Evolutionary conservation across 2,329 filamentous ascomycete species (phyloP).

Genomic region (Aspergillus proliferans): DNA sequence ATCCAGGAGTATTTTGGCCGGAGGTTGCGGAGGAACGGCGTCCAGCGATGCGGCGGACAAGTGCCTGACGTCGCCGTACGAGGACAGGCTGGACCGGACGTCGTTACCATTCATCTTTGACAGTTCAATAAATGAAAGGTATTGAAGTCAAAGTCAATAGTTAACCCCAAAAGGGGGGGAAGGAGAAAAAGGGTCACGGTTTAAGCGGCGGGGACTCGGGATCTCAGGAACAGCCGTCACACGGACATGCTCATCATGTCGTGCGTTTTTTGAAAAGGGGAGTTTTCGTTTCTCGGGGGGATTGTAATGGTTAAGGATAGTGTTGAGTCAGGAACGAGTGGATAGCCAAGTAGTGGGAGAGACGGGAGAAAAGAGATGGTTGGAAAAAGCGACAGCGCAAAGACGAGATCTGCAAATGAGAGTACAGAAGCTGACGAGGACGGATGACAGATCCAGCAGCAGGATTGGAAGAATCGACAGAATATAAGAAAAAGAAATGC

Average conservation of each 20-base stretch:
- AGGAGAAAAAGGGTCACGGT: slow-evolving; percentile 4
- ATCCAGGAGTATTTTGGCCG: slow-evolving; percentile 48
- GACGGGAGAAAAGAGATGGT: slow-evolving; percentile 1
- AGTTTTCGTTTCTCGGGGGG: too few species aligned
- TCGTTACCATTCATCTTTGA: slow-evolving; percentile 30
- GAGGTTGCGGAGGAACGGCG: slow-evolving; percentile 22
- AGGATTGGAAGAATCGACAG: not conserved
- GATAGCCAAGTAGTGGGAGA: not conserved
- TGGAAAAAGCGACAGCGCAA: slow-evolving; percentile 1
- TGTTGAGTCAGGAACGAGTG: not conserved
- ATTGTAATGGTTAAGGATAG: not conserved
- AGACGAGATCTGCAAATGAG: not conserved
- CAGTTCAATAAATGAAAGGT: slow-evolving; percentile 3
- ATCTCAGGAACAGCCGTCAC: slow-evolving; percentile 12
- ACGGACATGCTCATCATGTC: slow-evolving; percentile 8
- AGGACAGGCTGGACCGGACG: slow-evolving; percentile 35
- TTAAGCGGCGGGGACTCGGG: slow-evolving; percentile 3
- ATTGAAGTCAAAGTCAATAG: not conserved
- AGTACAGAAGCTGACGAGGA: not conserved
- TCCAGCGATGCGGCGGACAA: slow-evolving; percentile 30
- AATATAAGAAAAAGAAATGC: not conserved
- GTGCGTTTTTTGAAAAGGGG: not conserved
- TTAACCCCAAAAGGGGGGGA: slow-evolving; percentile 1
- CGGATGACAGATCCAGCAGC: not conserved
- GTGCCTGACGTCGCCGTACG: slow-evolving; percentile 37